A percentile compares a stretch with the other conserved stretches of the same genome.
Conservation (phyloP, 1,284 basidiomycete species). For the Puccinia hordei region DNA sequence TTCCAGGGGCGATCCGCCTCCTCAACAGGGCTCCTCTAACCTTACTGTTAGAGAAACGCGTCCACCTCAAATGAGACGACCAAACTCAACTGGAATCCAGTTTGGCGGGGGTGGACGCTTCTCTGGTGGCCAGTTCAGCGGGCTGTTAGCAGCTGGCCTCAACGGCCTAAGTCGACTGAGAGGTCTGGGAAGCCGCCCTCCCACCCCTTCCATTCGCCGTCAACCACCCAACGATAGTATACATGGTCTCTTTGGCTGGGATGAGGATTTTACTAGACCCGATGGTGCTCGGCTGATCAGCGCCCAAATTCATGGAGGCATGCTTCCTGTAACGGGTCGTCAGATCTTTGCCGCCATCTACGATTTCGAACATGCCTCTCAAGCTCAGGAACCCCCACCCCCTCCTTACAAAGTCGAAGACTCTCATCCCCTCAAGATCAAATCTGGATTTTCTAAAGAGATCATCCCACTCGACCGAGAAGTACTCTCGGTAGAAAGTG, state of each 20-base stretch:
- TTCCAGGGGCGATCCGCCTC: slow-evolving; percentile 1
- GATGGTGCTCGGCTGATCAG: slow-evolving; percentile 12
- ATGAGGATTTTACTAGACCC: not conserved
- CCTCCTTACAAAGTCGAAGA: slow-evolving; percentile 7
- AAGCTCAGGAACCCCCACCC: not conserved
- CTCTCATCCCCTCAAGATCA: slow-evolving; percentile 48
- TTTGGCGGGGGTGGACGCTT: slow-evolving; percentile 39
- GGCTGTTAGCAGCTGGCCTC: slow-evolving; percentile 21
- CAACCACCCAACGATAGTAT: slow-evolving; percentile 2
- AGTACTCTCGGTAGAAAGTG: slow-evolving; percentile 33
- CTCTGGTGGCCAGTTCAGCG: slow-evolving; percentile 39
- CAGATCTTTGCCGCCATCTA: slow-evolving; percentile 8
- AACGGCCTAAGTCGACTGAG: not conserved
- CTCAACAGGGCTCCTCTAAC: slow-evolving; percentile 31
- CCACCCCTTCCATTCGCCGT: not conserved
- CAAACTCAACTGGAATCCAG: slow-evolving; percentile 2
- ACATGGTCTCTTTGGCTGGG: slow-evolving; percentile 29
- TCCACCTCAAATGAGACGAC: slow-evolving; percentile 21
- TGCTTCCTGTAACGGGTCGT: not conserved
- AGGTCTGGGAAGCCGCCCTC: not conserved
- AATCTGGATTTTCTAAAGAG: slow-evolving; percentile 40
- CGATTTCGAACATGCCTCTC: not conserved
- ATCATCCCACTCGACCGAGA: slow-evolving; percentile 49
- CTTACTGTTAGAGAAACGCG: slow-evolving; percentile 30
- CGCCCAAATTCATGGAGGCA: not conserved